phyloP scores from a whole-genome alignment of 805 yeast genomes.

The Wickerhamiella brachini region DNA sequence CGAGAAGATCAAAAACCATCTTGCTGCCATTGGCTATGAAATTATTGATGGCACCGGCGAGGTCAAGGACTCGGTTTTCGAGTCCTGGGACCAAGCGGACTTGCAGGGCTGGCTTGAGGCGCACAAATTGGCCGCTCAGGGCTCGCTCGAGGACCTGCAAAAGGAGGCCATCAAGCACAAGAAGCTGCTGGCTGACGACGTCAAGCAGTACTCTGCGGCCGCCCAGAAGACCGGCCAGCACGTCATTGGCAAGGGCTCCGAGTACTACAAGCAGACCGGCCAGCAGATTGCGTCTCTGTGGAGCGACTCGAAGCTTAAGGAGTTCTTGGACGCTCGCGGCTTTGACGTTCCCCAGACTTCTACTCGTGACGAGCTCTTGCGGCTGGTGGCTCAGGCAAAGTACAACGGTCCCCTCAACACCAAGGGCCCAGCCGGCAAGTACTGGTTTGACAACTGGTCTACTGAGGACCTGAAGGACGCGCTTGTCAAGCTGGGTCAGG shows the following conservation, averaged over 20 bases:
- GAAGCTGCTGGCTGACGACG: conserved; percentile 21
- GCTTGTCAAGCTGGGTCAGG: conserved; percentile 33
- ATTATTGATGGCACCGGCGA: conserved; percentile 27
- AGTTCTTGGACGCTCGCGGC: conserved; percentile 26
- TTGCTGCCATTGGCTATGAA: conserved; percentile 23
- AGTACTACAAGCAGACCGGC: conserved; percentile 4
- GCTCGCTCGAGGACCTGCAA: conserved; percentile 13
- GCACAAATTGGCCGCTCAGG: conserved; percentile 23
- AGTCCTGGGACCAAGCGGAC: conserved; percentile 30
- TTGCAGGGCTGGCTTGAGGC: conserved; percentile 31
- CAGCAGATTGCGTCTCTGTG: conserved; percentile 13
- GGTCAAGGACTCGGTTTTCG: conserved; percentile 26
- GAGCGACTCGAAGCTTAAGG: conserved; percentile 24
- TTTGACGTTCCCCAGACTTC: conserved; percentile 19
- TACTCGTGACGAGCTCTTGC: conserved; percentile 29
- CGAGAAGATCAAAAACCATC: conserved; percentile 20
- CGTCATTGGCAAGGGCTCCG: conserved; percentile 2
- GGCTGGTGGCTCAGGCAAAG: conserved; percentile 28
- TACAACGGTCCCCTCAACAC: conserved; percentile 26
- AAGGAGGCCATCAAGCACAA: conserved; percentile 23
- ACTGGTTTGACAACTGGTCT: conserved; percentile 43
- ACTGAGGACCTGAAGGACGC: conserved; percentile 35
- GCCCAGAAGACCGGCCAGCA: conserved; percentile 2
- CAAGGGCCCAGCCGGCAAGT: conserved; percentile 35
- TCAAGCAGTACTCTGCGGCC: conserved; percentile 10